Percentiles rank a stretch among this genome's conserved stretches.
These are phyloP conservation scores for Pythium sukuiense DNA, from an alignment of 352 stramenopile genomes.

Conservation along the genomic window DNA sequence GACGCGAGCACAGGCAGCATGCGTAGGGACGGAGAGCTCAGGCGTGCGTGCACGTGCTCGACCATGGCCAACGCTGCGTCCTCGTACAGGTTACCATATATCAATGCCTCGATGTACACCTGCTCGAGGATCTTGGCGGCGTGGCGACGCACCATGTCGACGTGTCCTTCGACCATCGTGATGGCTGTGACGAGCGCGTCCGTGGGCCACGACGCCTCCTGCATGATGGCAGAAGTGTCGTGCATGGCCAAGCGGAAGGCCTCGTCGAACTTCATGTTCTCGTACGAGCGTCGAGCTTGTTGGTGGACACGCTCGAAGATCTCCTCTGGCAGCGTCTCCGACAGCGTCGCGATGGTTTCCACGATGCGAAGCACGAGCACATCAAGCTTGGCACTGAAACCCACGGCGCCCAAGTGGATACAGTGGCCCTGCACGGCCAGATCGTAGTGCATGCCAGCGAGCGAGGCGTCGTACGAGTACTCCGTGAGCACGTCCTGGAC, in stretches of 20 bases:
- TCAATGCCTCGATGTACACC: constrained; percentile 41
- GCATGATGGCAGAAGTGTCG: constrained; percentile 34
- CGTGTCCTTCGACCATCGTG: constrained; percentile 25
- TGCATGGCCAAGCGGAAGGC: constrained; percentile 44
- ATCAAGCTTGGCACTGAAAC: constrained; percentile 49
- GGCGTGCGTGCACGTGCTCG: constrained; percentile 30
- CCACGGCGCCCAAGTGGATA: constrained; percentile 44
- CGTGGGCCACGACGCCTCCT: constrained; percentile 35
- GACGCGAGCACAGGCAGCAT: constrained; percentile 28
- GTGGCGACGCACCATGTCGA: constrained; percentile 23
- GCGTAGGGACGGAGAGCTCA: constrained; percentile 3
- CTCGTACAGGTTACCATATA: constrained; percentile 56
- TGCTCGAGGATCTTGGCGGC: constrained; percentile 36
- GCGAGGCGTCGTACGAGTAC: constrained; percentile 33
- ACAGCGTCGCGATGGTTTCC: constrained; percentile 35
- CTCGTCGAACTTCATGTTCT: constrained; percentile 55
- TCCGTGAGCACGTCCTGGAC: constrained; percentile 48
- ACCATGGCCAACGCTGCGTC: constrained; percentile 28
- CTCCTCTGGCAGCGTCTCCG: constrained; percentile 32
- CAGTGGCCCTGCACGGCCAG: constrained; percentile 37
- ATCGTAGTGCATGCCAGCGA: constrained; percentile 35
- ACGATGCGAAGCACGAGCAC: constrained; percentile 43
- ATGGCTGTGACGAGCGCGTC: constrained; percentile 43
- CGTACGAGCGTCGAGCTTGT: constrained; percentile 39
- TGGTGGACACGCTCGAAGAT: constrained; percentile 48